These are phyloP conservation scores for Suillus lakei DNA, from an alignment of 768 basidiomycete genomes.

Conservation along the genomic window DNA sequence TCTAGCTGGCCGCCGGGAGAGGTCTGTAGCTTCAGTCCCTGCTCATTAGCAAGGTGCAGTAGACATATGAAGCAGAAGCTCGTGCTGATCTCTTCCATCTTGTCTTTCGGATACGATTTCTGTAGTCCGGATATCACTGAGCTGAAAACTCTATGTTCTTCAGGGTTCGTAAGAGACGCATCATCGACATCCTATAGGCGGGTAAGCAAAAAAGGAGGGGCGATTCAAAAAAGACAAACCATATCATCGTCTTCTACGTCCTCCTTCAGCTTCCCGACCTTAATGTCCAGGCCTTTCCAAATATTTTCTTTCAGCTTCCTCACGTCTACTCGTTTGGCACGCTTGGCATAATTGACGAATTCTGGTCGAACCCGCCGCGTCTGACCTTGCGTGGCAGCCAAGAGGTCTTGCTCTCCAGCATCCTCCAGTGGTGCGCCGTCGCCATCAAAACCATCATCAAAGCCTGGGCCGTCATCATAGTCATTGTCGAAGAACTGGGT, in stretches of 20 bases:
- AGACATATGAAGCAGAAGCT: conserved; percentile 99
- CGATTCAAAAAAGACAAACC: conserved; percentile 43
- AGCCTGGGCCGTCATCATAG: conserved; percentile 76
- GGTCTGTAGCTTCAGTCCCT: conserved; percentile 84
- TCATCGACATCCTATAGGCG: conserved; percentile 57
- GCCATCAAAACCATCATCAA: conserved; percentile 62
- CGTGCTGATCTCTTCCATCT: conserved; percentile 98
- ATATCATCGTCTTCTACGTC: conserved; percentile 54
- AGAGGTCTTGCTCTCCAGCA: conserved; percentile 83
- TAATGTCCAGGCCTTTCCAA: conserved; percentile 90
- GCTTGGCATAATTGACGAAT: conserved; percentile 91
- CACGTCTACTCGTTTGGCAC: conserved; percentile 96
- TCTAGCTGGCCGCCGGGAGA: conserved; percentile 41
- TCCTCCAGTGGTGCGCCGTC: conserved; percentile 54
- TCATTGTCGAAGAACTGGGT: conserved; percentile 98
- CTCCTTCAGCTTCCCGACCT: conserved; percentile 41
- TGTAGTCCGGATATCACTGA: conserved; percentile 85
- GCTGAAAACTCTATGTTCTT: conserved; percentile 71
- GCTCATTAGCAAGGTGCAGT: conserved; percentile 95
- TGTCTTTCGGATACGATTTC: conserved; percentile 84
- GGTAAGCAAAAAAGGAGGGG: background rate
- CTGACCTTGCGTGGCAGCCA: conserved; percentile 78
- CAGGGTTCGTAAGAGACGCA: conserved; percentile 59
- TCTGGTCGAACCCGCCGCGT: conserved; percentile 84
- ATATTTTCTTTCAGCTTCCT: conserved; percentile 97